phyloP scores from a whole-genome alignment of 495 filamentous ascomycete genomes.

The Thermochaetoides thermophila region DNA sequence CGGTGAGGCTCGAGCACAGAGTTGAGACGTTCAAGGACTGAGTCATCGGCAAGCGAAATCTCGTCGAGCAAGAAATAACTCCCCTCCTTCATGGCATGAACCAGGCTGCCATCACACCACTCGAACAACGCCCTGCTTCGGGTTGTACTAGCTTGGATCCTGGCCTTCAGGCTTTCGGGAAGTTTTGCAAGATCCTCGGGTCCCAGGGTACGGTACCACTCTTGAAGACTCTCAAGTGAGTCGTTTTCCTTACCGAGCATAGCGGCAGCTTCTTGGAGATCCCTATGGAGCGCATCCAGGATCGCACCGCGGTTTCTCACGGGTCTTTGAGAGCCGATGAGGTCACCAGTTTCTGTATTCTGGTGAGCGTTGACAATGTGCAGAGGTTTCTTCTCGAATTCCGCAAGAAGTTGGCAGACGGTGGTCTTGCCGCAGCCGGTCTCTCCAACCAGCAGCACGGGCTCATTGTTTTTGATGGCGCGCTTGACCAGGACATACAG shows the following conservation, averaged over 20 bases:
- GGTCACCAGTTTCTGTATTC: conserved; percentile 90
- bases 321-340: conserved; percentile 90
- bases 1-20: conserved; percentile 88
- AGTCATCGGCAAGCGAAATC: conserved; percentile 95
- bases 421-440: conserved; percentile 97
- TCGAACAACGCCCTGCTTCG: conserved; percentile 78
- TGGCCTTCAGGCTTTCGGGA: conserved; percentile 33
- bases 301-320: conserved; percentile 68
- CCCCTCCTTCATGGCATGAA: conserved; percentile 82
- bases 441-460: conserved; percentile 85
- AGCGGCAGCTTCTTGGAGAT: conserved; percentile 38
- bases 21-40: conserved; percentile 89
- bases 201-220: conserved; percentile 23
- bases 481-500: conserved; percentile 73
- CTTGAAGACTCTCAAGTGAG: conserved; percentile 23
- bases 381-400: conserved; percentile 56
- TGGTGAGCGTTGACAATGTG: conserved; percentile 94
- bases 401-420: conserved; percentile 81
- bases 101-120: conserved; percentile 91
- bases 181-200: conserved; percentile 17
- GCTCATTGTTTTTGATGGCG: conserved; percentile 82
- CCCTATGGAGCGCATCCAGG: conserved; percentile 45
- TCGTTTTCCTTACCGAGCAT: conserved; percentile 15
- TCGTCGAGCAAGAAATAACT: conserved; percentile 91
- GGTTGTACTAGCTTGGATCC: conserved; percentile 43